phyloP scores from a whole-genome alignment of 495 filamentous ascomycete genomes.

The Diplogelasinospora grovesii region DNA sequence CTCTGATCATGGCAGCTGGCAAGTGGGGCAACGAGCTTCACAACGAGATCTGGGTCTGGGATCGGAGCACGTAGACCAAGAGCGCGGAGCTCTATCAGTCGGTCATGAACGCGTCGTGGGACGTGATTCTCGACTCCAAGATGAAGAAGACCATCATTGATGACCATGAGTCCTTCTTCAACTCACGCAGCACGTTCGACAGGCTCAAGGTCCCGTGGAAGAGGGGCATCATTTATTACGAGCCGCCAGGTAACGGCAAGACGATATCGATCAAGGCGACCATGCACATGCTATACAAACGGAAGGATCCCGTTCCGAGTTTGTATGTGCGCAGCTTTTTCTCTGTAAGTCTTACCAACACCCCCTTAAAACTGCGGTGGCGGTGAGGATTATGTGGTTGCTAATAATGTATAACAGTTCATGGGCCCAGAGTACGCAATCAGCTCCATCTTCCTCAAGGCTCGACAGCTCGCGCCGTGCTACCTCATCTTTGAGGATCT shows the following conservation, averaged over 20 bases:
- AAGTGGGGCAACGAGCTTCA: constrained; percentile 46
- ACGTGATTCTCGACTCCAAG: constrained; percentile 56
- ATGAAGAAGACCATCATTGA: constrained; percentile 55
- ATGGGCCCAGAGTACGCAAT: constrained; percentile 41
- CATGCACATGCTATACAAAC: constrained; percentile 49
- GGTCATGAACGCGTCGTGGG: constrained; percentile 52
- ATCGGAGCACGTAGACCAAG: constrained; percentile 55
- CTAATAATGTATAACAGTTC: constrained; percentile 29
- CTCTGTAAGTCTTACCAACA: constrained; percentile 22
- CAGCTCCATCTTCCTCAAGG: constrained; percentile 41
- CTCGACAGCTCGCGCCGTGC: constrained; percentile 46
- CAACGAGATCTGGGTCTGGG: constrained; percentile 59
- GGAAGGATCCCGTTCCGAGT: constrained; percentile 27
- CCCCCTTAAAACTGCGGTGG: constrained; percentile 21
- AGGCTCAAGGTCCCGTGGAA: constrained; percentile 52
- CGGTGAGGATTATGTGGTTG: constrained; percentile 24
- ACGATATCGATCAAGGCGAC: constrained; percentile 63
- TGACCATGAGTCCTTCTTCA: constrained; percentile 57
- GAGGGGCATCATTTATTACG: constrained; percentile 52
- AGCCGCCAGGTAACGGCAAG: constrained; percentile 59
- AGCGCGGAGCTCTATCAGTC: constrained; percentile 49
- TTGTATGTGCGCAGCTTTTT: constrained; percentile 31
- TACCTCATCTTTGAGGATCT: constrained; percentile 59
- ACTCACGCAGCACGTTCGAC: constrained; percentile 44
- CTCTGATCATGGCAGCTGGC: constrained; percentile 46